Base-by-base conservation (phyloP, 2,329 filamentous ascomycete species). In the Verticillium isaacii region DNA sequence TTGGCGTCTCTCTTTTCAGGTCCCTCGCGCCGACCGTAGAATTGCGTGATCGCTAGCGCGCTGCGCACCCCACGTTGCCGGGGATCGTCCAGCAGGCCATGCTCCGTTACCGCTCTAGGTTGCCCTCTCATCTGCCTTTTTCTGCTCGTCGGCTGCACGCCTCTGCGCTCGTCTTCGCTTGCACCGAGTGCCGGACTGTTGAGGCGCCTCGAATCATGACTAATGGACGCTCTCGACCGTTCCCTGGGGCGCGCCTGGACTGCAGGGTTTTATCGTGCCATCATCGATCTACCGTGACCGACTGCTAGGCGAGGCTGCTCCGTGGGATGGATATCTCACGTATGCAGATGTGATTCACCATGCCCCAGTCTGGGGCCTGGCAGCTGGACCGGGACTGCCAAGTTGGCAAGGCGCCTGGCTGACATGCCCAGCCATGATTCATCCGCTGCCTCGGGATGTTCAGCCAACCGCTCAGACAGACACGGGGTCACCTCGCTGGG, bases 1-100 rank as follows among this genome's bases (percentile, higher is more conserved):
- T 50, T 50, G 41, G 41, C 41, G 41, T 29, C 41, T 2, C n/a
- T n/a, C 19, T 32, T 29, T 29, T 50, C 41, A 5, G 37, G 37
- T 19, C 14, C 6, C 9, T 32, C 2, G 5, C 5, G 5, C 37
- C 19, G 17, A 11, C 58, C 58, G 58, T 59, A 59, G 19, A 32
- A 59, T 59, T 52, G 58, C 58, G 58, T 59, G 58, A 59, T 59
- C 58, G 45, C 39, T 59, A 59, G 58, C 58, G 58, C 32, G 17
- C 34, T 54, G 41, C 45, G 41, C 58, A 59, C 58, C 58, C 58
- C 58, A 59, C 58, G 58, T 59, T 59, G 58, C 58, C 58, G 45
- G 58, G 58, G 58, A 58, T 50, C 41, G n/a, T 50, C 41, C 8
- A 50, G 8, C 41, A 50, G 41, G 41, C 41, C 41, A 50, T 19